These are phyloP conservation scores for Carex kokanica DNA, from an alignment of 176 grass and related monocot species.

Conservation along the genomic window DNA sequence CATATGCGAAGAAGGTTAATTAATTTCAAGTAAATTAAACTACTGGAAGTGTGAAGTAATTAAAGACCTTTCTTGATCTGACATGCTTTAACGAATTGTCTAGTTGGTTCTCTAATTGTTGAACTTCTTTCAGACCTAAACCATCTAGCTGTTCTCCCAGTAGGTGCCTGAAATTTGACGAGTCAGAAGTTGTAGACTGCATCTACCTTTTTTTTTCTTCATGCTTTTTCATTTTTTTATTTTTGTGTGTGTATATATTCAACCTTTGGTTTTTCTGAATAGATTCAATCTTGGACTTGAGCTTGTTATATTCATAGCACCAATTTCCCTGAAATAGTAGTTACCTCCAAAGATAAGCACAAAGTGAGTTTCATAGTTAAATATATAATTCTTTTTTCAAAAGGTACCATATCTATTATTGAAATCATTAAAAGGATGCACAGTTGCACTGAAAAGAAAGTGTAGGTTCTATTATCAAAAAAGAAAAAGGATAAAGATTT, in stretches of 20 bases:
- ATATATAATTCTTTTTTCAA: too few species aligned
- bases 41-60: slow-evolving; percentile 17
- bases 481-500: too few species aligned
- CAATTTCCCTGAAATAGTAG: slow-evolving; percentile 55
- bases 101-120: slow-evolving; percentile 77
- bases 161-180: slow-evolving; percentile 46
- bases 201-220: background rate
- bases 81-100: slow-evolving; percentile 70
- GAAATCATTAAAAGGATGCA: background rate
- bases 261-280: slow-evolving; percentile 83
- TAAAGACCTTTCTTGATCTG: slow-evolving; percentile 71
- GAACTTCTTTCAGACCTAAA: slow-evolving; percentile 62
- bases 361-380: background rate
- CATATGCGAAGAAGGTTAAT: background rate
- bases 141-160: slow-evolving; percentile 70
- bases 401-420: background rate
- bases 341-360: slow-evolving; percentile 9
- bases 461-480: background rate
- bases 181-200: background rate
- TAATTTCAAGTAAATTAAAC: background rate
- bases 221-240: background rate
- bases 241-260: background rate
- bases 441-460: too few species aligned
- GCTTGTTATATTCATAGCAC: slow-evolving; percentile 67
- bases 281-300: slow-evolving; percentile 66